Conservation (phyloP, 169 alveolate species). For the Cystoisospora suis region DNA sequence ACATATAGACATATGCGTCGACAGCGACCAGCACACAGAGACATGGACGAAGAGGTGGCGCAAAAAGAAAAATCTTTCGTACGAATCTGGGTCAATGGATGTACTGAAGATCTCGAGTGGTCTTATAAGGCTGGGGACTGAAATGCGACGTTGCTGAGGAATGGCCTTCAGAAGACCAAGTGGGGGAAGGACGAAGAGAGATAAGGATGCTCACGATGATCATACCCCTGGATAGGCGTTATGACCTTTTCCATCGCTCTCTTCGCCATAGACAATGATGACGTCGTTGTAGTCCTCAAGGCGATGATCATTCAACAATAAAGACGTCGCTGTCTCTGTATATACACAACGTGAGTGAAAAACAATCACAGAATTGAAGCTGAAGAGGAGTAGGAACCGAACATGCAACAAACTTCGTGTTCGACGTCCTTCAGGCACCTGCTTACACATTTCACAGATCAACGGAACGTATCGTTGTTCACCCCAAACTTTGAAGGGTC, state of each 20-base stretch:
- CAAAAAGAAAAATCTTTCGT: neutral
- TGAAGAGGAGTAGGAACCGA: neutral
- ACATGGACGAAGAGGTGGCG: neutral
- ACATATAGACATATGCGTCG: neutral
- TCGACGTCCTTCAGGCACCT: too few species aligned
- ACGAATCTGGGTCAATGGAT: too few species aligned
- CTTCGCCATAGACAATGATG: constrained; percentile 30
- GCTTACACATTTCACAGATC: too few species aligned
- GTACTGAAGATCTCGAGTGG: too few species aligned
- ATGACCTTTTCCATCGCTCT: neutral
- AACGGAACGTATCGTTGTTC: too few species aligned
- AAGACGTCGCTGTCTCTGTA: constrained; percentile 26
- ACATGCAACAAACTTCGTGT: too few species aligned
- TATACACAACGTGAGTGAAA: neutral
- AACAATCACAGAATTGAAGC: neutral
- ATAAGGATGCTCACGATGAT: neutral
- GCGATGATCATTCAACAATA: constrained; percentile 32
- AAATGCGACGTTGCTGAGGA: too few species aligned
- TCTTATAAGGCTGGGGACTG: too few species aligned
- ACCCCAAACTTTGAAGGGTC: too few species aligned
- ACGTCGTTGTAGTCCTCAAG: constrained; percentile 9
- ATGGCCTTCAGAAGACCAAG: too few species aligned
- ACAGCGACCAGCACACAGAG: neutral
- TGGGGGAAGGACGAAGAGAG: too few species aligned
- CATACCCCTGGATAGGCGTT: constrained; percentile 32